Evolutionary conservation across 352 stramenopile genomes (phyloP), one percentile per base, ranked within the genome.

Genomic region (Phytophthora citricola): DNA sequence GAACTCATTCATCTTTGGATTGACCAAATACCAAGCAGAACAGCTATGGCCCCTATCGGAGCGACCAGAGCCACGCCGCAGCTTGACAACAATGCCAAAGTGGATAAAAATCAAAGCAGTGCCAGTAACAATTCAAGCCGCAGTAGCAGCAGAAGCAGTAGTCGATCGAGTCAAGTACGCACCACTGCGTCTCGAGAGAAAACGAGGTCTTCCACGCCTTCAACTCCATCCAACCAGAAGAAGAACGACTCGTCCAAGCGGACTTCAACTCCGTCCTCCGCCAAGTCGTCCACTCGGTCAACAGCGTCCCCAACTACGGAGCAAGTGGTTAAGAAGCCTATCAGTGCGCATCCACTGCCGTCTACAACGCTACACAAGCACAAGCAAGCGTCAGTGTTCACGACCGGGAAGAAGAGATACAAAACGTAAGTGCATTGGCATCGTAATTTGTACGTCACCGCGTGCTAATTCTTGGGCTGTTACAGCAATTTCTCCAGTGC

Each of bases 331-430:
- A 81, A 74, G 29, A 62, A 68, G 27, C 17, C 60, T 3, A 43
- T 58, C 8, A 58, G 5, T 45, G 62, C 53, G 6, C 65, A 82
- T 4, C 71, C 72, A 6, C 50, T 93, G 38, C 85, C 85, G 9
- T 93, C 85, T 2, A 52, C 78, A 10, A 65, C 50, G 47, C 68
- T 91, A 1, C 75, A 88, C 56, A 92, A 89, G 44, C 83, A 93
- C 76, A 93, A 94, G 31, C 83, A 92, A 50, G 83, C 85, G 1
- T 71, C 83, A 0, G 81, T 91, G 27, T 93, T 89, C 69, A 79
- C 67, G 1, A 79, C 78, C 0, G 79, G 75, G 49, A 93, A 89
- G 62, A 91, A 89, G 62, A 89, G 85, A 17, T 69, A 91, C 77
- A 93, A 89, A 58, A 91, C 81, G 82, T 92, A 75, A 60, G 73